phyloP scores from a whole-genome alignment of 768 basidiomycete species.

The Xerocomus potaroensis region DNA sequence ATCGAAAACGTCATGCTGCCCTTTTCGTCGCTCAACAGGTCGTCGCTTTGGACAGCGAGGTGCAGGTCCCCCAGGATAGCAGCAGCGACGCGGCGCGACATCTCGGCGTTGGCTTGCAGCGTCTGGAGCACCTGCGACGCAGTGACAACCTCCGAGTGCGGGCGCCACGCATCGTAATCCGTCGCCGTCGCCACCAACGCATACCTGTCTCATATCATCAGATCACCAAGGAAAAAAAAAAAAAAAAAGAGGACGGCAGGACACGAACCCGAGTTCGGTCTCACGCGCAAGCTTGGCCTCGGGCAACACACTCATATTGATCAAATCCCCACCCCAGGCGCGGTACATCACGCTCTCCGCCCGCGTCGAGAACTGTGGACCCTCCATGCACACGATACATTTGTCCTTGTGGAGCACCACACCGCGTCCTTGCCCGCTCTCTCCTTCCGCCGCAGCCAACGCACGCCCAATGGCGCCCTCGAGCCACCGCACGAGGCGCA shows the following conservation, averaged over 20 bases:
- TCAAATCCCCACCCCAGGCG: conserved; percentile 86
- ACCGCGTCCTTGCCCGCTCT: conserved; percentile 45
- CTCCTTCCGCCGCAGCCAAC: conserved; percentile 36
- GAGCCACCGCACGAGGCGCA: conserved; percentile 60
- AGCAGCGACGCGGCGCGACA: conserved; percentile 71
- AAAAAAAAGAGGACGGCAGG: not conserved
- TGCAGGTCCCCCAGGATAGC: conserved; percentile 69
- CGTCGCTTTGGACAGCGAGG: conserved; percentile 44
- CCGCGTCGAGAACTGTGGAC: conserved; percentile 95
- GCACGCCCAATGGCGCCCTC: conserved; percentile 59
- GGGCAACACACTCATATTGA: conserved; percentile 96
- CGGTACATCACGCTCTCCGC: conserved; percentile 96
- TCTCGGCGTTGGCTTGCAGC: conserved; percentile 80
- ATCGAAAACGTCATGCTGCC: conserved; percentile 86
- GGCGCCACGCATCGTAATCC: conserved; percentile 95
- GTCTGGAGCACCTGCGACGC: conserved; percentile 89
- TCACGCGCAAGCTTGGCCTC: conserved; percentile 97
- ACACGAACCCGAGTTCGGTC: conserved; percentile 82
- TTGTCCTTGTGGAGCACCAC: conserved; percentile 76
- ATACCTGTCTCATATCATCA: conserved; percentile 50
- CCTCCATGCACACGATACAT: conserved; percentile 95
- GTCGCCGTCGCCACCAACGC: conserved; percentile 88
- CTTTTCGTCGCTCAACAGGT: conserved; percentile 60
- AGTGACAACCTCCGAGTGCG: conserved; percentile 76
- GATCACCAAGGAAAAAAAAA: not conserved